A percentile compares a stretch with the other conserved stretches of the same genome.
phyloP scores from a whole-genome alignment of 2,329 filamentous ascomycete genomes.

The Macroventuria anomochaeta region DNA sequence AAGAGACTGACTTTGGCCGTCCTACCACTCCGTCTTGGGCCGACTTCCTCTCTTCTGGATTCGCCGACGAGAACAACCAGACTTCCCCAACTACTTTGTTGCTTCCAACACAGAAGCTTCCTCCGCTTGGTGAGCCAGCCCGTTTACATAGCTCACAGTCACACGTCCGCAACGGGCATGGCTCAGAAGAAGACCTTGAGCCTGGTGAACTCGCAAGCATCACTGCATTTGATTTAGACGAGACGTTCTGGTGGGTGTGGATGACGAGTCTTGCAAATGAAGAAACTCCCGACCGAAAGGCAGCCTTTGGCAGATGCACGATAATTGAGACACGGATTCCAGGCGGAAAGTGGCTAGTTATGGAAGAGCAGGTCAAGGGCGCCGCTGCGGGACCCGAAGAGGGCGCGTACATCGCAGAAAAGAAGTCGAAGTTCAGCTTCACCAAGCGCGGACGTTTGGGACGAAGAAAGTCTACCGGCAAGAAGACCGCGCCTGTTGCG shows the following conservation, averaged over 20 bases:
- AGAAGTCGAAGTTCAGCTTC: constrained; percentile 92
- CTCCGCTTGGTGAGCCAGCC: constrained; percentile 72
- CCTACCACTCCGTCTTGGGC: constrained; percentile 98
- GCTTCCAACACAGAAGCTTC: constrained; percentile 91
- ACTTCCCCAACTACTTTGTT: constrained; percentile 70
- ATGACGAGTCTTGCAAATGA: constrained; percentile 94
- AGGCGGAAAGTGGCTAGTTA: constrained; percentile 85
- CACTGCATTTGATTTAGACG: constrained; percentile 82
- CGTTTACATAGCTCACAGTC: constrained; percentile 88
- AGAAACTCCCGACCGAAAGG: constrained; percentile 83
- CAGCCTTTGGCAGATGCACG: constrained; percentile 91
- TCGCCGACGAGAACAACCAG: constrained; percentile 77
- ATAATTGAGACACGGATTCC: constrained; percentile 86
- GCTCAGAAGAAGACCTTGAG: constrained; percentile 75
- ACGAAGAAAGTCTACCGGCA: constrained; percentile 59
- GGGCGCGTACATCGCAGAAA: constrained; percentile 90
- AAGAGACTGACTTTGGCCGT: constrained; percentile 70
- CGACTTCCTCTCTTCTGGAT: constrained; percentile 94
- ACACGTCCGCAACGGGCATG: constrained; percentile 68
- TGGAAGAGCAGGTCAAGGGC: constrained; percentile 96
- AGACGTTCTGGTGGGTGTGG: constrained; percentile 99
- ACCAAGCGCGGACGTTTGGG: constrained; percentile 71
- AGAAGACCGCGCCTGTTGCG: constrained; percentile 48
- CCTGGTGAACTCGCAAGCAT: constrained; percentile 96
- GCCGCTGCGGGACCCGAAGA: constrained; percentile 83